Evolutionary conservation across 352 stramenopile genomes (phyloP), one percentile per base, ranked within the genome.

Genomic region (Phytophthora ohioensis): DNA sequence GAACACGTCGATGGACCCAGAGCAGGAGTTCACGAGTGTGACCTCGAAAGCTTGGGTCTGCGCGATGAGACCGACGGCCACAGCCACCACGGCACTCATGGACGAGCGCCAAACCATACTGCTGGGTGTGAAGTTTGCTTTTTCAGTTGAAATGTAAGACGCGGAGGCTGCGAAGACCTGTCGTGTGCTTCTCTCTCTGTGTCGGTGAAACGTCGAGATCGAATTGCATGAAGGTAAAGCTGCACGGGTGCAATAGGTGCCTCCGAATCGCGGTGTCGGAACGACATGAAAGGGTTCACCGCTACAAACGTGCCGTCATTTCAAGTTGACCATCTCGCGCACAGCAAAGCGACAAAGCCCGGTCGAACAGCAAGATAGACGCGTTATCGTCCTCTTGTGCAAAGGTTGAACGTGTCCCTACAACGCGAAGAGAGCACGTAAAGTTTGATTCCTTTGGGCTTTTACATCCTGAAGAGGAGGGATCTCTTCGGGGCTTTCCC

Each of bases 11-110:
- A 91, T 75, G 12, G 53, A 69, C 52, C 72, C 67, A 35, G 59
- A 64, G 69, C 84, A 91, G 8, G 69, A 65, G 76, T 91, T 91
- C 15, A 64, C 71, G 64, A 91, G 64, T 31, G 71, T 80, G 38
- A 90, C 80, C 7, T 75, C 51, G 57, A 82, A 81, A 46, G 67
- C 78, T 43, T 76, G 35, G 17, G 64, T 56, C 53, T 81, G 76
- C 5, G 63, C 59, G 21, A 72, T 41, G 43, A 78, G 48, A 13
- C 60, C 66, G 21, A 76, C 34, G 43, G 69, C 62, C 31, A 78
- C 66, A 53, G 70, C 67, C 32, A 82, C 52, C 53, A 66, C 35
- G 38, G 62, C 41, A 67, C 64, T 64, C 51, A 64, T 47, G 38
- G 64, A 72, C 30, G 53, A 45, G 9, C 63, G 57, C 64, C 62